Conservation (phyloP, 108 stramenopile genomes). For the Ochromonas danica region DNA sequence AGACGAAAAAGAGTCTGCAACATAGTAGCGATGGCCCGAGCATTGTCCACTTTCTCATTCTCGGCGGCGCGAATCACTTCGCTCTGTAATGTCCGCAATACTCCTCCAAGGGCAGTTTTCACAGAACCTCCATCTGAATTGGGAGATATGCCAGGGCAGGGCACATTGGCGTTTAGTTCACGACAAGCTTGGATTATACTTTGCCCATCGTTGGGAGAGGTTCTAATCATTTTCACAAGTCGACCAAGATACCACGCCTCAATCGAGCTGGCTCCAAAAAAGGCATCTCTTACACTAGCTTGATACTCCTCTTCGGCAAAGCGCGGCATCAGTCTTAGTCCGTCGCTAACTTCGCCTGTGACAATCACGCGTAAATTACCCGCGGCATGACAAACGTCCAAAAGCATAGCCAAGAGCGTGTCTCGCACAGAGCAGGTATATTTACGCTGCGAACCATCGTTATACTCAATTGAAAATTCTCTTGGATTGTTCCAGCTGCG, state of each 20-base stretch:
- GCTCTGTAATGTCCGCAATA: neutral
- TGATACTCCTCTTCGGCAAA: conserved; percentile 36
- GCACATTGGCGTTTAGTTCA: conserved; percentile 32
- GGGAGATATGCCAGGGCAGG: conserved; percentile 12
- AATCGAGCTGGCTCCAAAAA: conserved; percentile 32
- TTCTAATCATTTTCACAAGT: neutral
- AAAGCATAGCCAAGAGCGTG: conserved; percentile 22
- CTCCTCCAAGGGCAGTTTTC: conserved; percentile 7
- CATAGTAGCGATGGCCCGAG: conserved; percentile 1
- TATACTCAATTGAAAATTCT: conserved; percentile 37
- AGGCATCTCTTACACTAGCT: neutral
- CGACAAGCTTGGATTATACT: conserved; percentile 2
- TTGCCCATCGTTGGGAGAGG: neutral
- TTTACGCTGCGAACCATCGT: conserved; percentile 19
- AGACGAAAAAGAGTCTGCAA: conserved; percentile 30
- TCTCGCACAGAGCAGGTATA: conserved; percentile 31
- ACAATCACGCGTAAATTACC: conserved; percentile 26
- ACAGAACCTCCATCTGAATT: neutral
- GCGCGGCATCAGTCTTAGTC: conserved; percentile 32
- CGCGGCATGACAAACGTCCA: conserved; percentile 26
- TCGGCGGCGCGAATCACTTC: neutral
- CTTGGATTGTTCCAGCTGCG: conserved; percentile 22
- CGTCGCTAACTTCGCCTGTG: conserved; percentile 26
- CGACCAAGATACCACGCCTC: conserved; percentile 29
- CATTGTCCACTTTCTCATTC: conserved; percentile 2